phyloP scores from a whole-genome alignment of 768 basidiomycete species.

The Auriscalpium orientale region DNA sequence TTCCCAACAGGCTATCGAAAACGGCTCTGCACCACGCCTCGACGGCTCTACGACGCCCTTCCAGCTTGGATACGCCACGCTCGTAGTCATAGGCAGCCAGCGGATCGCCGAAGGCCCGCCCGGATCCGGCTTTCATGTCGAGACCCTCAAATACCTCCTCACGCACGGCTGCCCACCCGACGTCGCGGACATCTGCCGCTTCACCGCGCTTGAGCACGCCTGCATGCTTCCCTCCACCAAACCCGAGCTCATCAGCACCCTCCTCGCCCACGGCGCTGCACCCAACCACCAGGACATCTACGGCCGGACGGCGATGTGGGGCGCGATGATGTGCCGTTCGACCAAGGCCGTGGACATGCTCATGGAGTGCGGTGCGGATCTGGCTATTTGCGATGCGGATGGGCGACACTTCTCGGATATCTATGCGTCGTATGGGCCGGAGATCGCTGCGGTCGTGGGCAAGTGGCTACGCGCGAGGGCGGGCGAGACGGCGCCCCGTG shows the following conservation, averaged over 20 bases:
- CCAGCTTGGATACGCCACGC: no score
- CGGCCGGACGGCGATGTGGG: constrained; percentile 36
- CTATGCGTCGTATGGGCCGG: constrained; percentile 30
- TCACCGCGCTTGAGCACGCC: constrained; percentile 43
- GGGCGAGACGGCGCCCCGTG: constrained; percentile 34
- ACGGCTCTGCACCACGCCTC: no score
- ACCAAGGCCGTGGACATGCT: constrained; percentile 30
- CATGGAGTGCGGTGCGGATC: constrained; percentile 42
- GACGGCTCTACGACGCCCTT: no score
- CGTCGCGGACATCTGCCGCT: constrained; percentile 32
- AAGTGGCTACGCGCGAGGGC: constrained; percentile 41
- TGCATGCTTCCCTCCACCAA: constrained; percentile 23
- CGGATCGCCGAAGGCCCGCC: no score
- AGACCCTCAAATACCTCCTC: constrained; percentile 23
- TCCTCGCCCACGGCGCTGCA: constrained; percentile 40
- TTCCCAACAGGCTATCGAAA: no score
- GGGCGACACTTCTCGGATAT: constrained; percentile 26
- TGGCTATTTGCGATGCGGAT: constrained; percentile 34
- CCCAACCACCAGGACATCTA: constrained; percentile 42
- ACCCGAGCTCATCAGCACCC: constrained; percentile 27
- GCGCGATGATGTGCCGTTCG: constrained; percentile 21
- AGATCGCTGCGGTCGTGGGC: constrained; percentile 35
- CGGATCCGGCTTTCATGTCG: no score
- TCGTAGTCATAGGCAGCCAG: no score
- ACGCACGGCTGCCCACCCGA: constrained; percentile 34